A percentile compares a stretch with the other conserved stretches of the same genome.
Conservation (phyloP, 257 asterid species). For the Capsicum rhomboideum region DNA sequence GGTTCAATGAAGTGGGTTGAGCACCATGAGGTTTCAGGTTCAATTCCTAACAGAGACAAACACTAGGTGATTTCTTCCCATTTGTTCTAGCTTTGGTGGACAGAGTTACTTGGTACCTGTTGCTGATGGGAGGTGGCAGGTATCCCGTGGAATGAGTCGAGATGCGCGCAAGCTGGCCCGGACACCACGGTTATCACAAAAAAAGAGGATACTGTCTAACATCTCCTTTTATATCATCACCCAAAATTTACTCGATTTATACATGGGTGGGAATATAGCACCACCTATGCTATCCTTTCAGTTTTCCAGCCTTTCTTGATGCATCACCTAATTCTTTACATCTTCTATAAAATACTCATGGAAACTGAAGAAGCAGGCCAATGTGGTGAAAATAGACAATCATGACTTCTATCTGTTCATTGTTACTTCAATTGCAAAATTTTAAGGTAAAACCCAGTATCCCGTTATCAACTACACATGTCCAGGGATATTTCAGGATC, state of each 20-base stretch:
- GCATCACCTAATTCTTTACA: neutral
- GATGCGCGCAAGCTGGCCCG: no score
- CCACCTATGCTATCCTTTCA: neutral
- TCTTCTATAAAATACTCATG: neutral
- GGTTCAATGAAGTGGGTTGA: no score
- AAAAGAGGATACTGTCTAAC: neutral
- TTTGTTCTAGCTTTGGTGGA: no score
- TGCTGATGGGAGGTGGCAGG: no score
- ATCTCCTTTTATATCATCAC: neutral
- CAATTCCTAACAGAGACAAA: no score
- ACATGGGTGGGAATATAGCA: neutral
- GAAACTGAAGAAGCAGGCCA: neutral
- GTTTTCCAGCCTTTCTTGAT: neutral
- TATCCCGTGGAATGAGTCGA: no score
- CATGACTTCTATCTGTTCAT: neutral
- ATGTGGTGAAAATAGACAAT: neutral
- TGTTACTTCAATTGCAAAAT: neutral
- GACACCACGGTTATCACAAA: no score
- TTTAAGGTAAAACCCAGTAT: neutral
- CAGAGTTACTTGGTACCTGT: no score
- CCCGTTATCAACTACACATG: neutral
- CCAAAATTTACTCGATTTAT: neutral
- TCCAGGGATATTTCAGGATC: neutral
- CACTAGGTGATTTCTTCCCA: no score
- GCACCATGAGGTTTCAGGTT: no score